Evolutionary conservation across 2,329 filamentous ascomycete species (phyloP), one percentile per base, ranked within the genome.

Genomic region (Colletotrichum musae): DNA sequence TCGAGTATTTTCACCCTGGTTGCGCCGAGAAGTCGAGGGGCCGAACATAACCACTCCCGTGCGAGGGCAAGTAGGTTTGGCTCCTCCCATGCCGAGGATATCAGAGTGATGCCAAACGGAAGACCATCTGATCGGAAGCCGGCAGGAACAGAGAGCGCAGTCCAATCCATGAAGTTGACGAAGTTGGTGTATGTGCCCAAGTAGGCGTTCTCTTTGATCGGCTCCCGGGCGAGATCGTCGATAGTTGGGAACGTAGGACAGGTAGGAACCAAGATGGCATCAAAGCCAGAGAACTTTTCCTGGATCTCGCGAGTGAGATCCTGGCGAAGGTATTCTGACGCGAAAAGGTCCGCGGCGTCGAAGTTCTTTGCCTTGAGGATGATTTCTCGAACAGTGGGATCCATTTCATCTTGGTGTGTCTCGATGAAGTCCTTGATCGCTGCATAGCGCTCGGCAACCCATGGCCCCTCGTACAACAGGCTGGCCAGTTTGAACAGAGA

Each of bases 141-240:
- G 0, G 87, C 87, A 2, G 87, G 86, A n/a, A 89, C 80, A 1
- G 85, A 82, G 10, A 88, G 72, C 3, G 84, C 87, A 47, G 84
- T 85, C 72, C 89, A 81, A 75, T 91, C 88, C 18, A 91, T 76
- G 32, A 91, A 86, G 72, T 91, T 91, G 16, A 85, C 89, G 73
- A 87, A 89, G 73, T 90, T 88, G 0, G 88, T 89, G 65, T 89
- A 90, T 24, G 82, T 84, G 6, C 87, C 87, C 6, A 89, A 74
- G 4, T 81, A 76, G 4, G 85, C 85, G 72, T 91, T 91, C 73
- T 86, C 82, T 16, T 75, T 77, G 24, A 91, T 80, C 0, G 88
- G 88, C 50, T 88, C 84, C 3, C 77, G 77, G 1, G 81, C 77
- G 54, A 91, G 81, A 67, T 88, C 82, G 18, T 83, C 79, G 3